Percentiles rank a stretch among this genome's conserved stretches.
Evolutionary conservation across 1,139 yeast species (phyloP).

Genomic region (Kurtzmaniella quercitrusa): DNA sequence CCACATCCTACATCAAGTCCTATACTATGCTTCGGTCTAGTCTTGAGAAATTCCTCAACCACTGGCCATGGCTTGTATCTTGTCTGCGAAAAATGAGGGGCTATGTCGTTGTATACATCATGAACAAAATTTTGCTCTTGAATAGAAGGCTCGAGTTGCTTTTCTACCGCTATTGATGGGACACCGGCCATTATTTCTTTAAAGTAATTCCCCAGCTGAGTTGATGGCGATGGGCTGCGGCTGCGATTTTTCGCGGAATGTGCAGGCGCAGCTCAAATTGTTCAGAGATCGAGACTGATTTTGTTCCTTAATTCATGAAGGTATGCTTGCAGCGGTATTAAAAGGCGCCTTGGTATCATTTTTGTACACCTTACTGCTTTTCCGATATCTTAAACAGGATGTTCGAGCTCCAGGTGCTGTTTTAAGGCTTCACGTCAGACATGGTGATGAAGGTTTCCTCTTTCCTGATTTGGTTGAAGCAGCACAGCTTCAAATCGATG

Average conservation of each 20-base stretch:
- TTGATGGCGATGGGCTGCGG: neutral
- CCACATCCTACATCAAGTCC: slow-evolving; percentile 91
- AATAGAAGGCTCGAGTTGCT: slow-evolving; percentile 37
- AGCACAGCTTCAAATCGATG: slow-evolving; percentile 36
- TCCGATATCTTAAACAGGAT: neutral
- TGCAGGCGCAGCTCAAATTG: neutral
- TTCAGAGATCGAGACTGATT: neutral
- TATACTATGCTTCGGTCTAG: slow-evolving; percentile 29
- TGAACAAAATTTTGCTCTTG: slow-evolving; percentile 84
- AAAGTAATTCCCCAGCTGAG: neutral
- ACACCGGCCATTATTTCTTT: slow-evolving; percentile 20
- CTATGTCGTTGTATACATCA: slow-evolving; percentile 85
- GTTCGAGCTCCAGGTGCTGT: neutral
- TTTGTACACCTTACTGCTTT: neutral
- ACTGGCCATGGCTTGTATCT: slow-evolving; percentile 98
- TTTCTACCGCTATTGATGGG: slow-evolving; percentile 29
- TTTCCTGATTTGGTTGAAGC: slow-evolving; percentile 49
- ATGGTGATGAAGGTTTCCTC: slow-evolving; percentile 34
- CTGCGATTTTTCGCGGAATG: neutral
- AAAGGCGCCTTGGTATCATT: neutral
- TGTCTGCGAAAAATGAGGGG: slow-evolving; percentile 87
- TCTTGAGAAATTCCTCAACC: slow-evolving; percentile 64
- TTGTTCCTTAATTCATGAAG: too few relatives aligned
- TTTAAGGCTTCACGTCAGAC: slow-evolving; percentile 27
- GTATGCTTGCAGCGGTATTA: neutral